Conservation (phyloP, 2,329 filamentous ascomycete species). For the Rhynchosporium secalis region DNA sequence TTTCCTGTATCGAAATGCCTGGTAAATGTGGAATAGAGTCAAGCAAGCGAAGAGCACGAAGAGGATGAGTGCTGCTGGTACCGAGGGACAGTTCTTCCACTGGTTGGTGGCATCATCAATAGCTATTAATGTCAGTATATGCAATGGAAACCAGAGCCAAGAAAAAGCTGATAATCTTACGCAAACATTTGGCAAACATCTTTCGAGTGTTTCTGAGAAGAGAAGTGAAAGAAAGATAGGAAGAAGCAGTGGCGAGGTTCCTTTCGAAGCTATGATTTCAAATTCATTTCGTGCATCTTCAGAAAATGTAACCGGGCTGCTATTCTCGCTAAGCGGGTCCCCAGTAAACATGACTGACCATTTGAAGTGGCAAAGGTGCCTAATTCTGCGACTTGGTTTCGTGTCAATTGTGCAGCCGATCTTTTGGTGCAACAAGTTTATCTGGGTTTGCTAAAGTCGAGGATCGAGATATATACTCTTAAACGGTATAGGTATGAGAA, state of each 20-base stretch:
- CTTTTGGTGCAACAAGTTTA: too few species aligned
- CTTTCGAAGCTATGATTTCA: too few species aligned
- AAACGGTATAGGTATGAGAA: too few species aligned
- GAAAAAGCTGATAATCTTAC: not conserved
- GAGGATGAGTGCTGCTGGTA: conserved; percentile 41
- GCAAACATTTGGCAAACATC: not conserved
- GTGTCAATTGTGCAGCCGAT: too few species aligned
- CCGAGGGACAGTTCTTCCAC: conserved; percentile 42
- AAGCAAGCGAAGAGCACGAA: conserved; percentile 39
- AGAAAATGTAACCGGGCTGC: too few species aligned
- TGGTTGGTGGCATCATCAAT: conserved; percentile 21
- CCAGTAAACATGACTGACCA: too few species aligned
- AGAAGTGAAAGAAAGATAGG: not conserved
- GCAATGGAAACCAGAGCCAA: not conserved
- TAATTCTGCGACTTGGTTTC: too few species aligned
- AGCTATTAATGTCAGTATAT: not conserved
- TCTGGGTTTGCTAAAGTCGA: too few species aligned
- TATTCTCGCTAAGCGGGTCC: too few species aligned
- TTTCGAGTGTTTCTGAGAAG: not conserved
- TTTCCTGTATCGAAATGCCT: conserved; percentile 41
- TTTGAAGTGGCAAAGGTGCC: too few species aligned
- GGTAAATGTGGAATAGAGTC: conserved; percentile 37
- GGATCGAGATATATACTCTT: too few species aligned
- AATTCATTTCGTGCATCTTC: too few species aligned
- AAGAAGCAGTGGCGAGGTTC: not conserved